A percentile compares a stretch with the other conserved stretches of the same genome.
phyloP scores from a whole-genome alignment of 495 filamentous ascomycete genomes.

The Lasiosphaeria ovina region DNA sequence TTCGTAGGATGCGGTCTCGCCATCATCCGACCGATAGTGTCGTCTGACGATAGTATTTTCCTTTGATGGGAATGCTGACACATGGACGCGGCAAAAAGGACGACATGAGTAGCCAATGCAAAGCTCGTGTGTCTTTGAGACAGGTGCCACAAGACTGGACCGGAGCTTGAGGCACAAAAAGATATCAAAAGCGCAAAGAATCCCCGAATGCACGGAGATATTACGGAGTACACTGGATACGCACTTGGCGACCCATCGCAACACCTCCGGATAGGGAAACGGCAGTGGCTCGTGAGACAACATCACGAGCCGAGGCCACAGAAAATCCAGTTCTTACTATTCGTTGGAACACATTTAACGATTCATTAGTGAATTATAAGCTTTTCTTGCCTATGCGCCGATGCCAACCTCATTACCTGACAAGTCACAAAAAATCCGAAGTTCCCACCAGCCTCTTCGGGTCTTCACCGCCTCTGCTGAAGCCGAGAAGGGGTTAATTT shows the following conservation, averaged over 20 bases:
- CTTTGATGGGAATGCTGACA: neutral
- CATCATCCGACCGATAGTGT: neutral
- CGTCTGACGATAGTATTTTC: neutral
- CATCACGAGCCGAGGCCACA: conserved; percentile 6
- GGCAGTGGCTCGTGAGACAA: no score
- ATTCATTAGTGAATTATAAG: neutral
- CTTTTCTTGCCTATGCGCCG: no score
- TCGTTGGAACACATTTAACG: neutral
- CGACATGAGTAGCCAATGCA: neutral
- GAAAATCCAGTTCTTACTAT: neutral
- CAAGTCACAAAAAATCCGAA: neutral
- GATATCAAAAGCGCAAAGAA: no score
- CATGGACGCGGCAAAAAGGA: neutral
- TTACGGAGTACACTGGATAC: no score
- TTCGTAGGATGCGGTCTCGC: neutral
- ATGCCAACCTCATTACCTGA: neutral
- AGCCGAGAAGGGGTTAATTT: neutral
- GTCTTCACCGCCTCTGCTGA: neutral
- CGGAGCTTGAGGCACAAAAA: no score
- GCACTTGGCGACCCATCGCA: no score
- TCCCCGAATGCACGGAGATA: no score
- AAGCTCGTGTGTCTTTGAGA: neutral
- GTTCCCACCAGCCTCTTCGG: neutral
- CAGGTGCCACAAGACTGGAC: no score
- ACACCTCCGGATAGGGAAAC: no score